Evolutionary conservation across 257 asterid species (phyloP).

Genomic region (Solanum chilense): DNA sequence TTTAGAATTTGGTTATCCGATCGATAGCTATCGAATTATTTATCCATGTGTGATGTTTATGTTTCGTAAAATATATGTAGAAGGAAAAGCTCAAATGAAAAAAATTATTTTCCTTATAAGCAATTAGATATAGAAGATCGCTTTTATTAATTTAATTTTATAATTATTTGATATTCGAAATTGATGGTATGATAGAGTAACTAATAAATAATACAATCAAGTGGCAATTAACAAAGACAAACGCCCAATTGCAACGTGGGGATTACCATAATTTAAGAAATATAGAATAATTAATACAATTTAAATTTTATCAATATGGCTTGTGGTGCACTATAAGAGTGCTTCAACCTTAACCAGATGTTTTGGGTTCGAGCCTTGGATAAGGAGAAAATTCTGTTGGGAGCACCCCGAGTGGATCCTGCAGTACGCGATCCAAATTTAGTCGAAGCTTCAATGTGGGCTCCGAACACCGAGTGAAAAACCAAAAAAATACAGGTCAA

Average conservation of each 20-base stretch:
- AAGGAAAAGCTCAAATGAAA: neutral
- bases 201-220: neutral
- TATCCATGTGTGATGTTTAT: neutral
- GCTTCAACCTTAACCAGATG: too few relatives aligned
- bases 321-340: too few relatives aligned
- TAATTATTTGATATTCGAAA: too few relatives aligned
- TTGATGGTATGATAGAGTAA: too few relatives aligned
- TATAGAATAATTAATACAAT: too few relatives aligned
- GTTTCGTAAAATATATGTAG: neutral
- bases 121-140: neutral
- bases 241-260: neutral
- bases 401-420: too few relatives aligned
- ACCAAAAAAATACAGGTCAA: too few relatives aligned
- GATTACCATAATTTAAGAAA: neutral
- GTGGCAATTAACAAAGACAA: neutral
- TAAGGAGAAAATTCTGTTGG: too few relatives aligned
- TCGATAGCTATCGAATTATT: neutral
- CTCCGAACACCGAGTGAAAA: fast-evolving
- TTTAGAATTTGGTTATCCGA: neutral
- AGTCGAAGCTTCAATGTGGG: fast-evolving
- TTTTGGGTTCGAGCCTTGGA: too few relatives aligned
- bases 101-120: neutral
- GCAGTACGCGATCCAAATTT: too few relatives aligned
- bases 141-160: neutral
- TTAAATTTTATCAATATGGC: too few relatives aligned